A percentile compares a stretch with the other conserved stretches of the same genome.
These are phyloP conservation scores for Odonthalia washingtoniensis DNA, from an alignment of 31 red algal species.

Conservation along the genomic window DNA sequence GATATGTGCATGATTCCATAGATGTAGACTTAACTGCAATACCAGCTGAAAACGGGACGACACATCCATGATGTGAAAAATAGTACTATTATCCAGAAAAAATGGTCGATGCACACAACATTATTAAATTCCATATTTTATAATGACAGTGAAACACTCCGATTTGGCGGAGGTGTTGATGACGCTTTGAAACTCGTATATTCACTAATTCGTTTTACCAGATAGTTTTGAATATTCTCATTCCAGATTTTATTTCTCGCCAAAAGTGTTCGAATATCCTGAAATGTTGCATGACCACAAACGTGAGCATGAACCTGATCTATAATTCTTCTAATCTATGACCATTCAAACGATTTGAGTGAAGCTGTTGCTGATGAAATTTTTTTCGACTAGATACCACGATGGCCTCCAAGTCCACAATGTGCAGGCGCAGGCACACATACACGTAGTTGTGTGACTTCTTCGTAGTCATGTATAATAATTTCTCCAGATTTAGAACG, in stretches of 20 bases:
- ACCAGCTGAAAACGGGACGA: not conserved
- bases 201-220: not conserved
- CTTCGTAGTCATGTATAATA: conserved; percentile 23
- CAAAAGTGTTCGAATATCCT: not conserved
- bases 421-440: conserved; percentile 55
- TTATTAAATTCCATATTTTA: not conserved
- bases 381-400: conserved; percentile 2
- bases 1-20: not conserved
- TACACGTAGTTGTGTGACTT: conserved; percentile 37
- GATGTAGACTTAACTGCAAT: not conserved
- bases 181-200: not conserved
- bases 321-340: not conserved
- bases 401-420: conserved; percentile 47
- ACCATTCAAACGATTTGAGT: too few relatives aligned
- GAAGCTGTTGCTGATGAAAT: too few relatives aligned
- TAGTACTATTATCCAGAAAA: not conserved
- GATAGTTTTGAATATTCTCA: not conserved
- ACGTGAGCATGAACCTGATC: not conserved
- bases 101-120: not conserved
- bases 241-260: not conserved
- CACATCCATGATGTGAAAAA: not conserved
- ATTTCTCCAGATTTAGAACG: not conserved
- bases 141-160: not conserved
- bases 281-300: not conserved
- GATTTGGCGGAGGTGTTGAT: not conserved